Conservation (phyloP, 73 alveolate genomes). For the Tetrahymena malaccensis region DNA sequence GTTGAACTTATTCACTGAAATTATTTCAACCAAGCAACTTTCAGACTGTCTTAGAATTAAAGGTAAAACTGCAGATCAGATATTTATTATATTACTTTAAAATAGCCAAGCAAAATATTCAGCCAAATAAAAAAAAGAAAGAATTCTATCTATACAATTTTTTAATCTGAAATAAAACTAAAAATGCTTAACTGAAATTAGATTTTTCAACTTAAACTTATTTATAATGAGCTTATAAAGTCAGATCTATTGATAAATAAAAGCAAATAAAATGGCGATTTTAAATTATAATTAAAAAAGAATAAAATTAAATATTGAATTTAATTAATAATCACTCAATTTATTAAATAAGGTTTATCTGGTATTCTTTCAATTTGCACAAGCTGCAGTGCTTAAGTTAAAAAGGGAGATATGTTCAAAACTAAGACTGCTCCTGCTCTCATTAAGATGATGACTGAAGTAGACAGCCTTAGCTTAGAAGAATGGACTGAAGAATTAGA, state of each 20-base stretch:
- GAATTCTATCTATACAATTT: neutral
- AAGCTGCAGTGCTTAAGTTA: constrained; percentile 22
- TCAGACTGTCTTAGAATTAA: neutral
- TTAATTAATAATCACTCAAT: neutral
- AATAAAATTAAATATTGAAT: too few species aligned
- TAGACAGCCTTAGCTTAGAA: constrained; percentile 9
- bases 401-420: constrained; percentile 22
- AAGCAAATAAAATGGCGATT: too few species aligned
- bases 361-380: neutral
- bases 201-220: too few species aligned
- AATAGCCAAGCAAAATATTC: neutral
- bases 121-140: too few species aligned
- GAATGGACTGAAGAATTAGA: constrained; percentile 37
- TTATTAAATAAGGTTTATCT: neutral
- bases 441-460: constrained; percentile 31
- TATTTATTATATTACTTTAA: neutral
- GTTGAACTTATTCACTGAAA: constrained; percentile 13
- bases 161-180: too few species aligned
- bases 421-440: neutral
- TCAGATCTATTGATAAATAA: too few species aligned
- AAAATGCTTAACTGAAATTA: too few species aligned
- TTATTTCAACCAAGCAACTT: neutral
- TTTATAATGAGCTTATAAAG: too few species aligned
- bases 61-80: neutral
- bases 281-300: too few species aligned